These are phyloP conservation scores for Ilyonectria sp. DNA, from an alignment of 2,329 filamentous ascomycete genomes.

Conservation along the genomic window DNA sequence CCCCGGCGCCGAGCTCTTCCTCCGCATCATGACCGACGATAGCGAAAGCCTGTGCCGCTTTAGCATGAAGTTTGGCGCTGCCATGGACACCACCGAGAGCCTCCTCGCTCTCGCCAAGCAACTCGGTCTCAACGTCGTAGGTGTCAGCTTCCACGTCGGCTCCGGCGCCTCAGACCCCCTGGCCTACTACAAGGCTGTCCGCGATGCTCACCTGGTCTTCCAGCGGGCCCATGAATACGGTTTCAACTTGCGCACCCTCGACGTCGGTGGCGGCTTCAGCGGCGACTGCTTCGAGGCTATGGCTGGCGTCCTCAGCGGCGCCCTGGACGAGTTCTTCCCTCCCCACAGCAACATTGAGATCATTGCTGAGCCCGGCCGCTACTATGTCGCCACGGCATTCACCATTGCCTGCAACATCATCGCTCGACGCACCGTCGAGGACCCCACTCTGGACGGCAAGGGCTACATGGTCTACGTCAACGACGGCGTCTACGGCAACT, in stretches of 20 bases:
- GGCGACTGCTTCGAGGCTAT: constrained; percentile 93
- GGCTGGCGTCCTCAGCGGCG: constrained; percentile 83
- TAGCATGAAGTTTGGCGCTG: constrained; percentile 97
- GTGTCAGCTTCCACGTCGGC: constrained; percentile 97
- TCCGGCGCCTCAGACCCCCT: constrained; percentile 95
- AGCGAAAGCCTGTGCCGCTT: constrained; percentile 94
- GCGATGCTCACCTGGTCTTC: constrained; percentile 90
- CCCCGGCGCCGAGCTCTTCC: constrained; percentile 89
- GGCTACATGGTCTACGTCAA: constrained; percentile 99
- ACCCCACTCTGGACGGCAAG: constrained; percentile 74
- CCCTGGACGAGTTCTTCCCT: constrained; percentile 91
- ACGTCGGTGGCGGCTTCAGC: constrained; percentile 94
- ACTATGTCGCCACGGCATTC: constrained; percentile 94
- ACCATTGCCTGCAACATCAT: constrained; percentile 97
- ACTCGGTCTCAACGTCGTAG: constrained; percentile 90
- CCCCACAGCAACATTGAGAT: constrained; percentile 79
- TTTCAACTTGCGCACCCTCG: constrained; percentile 87
- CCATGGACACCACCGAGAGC: constrained; percentile 83
- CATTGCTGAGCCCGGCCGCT: constrained; percentile 96
- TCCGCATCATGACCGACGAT: constrained; percentile 97
- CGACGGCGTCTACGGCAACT: constrained; percentile 98
- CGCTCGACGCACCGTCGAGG: constrained; percentile 88
- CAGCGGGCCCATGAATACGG: constrained; percentile 85
- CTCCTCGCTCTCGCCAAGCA: constrained; percentile 86
- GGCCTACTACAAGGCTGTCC: constrained; percentile 91